These are phyloP conservation scores for Beauveria bassiana DNA, from an alignment of 2,329 filamentous ascomycete species.

Conservation along the genomic window DNA sequence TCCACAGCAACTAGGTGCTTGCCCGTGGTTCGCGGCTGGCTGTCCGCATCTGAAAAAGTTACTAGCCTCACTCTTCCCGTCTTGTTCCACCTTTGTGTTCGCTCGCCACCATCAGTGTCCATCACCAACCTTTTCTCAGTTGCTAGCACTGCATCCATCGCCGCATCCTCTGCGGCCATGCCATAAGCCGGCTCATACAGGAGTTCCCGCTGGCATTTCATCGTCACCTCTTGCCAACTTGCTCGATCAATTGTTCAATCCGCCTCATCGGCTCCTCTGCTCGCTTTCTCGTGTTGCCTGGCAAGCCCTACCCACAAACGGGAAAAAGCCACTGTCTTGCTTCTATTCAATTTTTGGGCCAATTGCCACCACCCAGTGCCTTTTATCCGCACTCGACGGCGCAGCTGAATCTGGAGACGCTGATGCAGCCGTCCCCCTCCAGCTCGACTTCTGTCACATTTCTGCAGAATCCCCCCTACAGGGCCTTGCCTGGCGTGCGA, in stretches of 20 bases:
- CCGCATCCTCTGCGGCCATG: background rate
- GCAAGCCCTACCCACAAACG: background rate
- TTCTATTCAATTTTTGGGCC: background rate
- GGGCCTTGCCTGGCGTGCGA: background rate
- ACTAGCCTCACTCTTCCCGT: background rate
- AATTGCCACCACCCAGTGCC: background rate
- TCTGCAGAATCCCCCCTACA: background rate
- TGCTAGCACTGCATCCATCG: background rate
- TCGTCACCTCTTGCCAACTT: background rate
- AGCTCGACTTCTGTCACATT: conserved; percentile 1
- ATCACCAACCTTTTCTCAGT: background rate
- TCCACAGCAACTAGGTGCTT: no score
- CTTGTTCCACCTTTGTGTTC: background rate
- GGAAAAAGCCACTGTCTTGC: conserved; percentile 1
- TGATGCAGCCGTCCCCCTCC: background rate
- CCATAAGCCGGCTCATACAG: background rate
- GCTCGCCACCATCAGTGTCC: background rate
- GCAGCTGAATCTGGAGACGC: conserved; percentile 1
- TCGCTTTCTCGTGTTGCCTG: background rate
- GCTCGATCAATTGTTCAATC: no score
- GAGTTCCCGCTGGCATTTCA: background rate
- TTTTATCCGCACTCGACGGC: background rate
- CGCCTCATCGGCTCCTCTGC: conserved; percentile 1
- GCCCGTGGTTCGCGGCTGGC: no score
- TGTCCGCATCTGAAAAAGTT: no score